These are phyloP conservation scores for Rhizophagus clarus DNA, from an alignment of 192 early-diverging fungal species.

Conservation along the genomic window DNA sequence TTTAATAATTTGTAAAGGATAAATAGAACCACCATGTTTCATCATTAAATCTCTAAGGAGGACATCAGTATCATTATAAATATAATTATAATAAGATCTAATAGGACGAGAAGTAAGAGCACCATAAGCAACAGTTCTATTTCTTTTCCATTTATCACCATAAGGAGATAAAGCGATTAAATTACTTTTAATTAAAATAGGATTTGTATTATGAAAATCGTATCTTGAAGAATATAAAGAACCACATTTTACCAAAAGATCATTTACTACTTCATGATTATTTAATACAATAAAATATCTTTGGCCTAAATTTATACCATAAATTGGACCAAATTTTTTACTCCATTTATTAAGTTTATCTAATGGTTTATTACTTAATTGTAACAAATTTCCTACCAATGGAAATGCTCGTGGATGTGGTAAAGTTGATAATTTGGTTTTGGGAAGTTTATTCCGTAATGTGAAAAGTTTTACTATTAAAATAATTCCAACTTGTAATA, in stretches of 20 bases:
- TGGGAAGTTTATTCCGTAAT: too few species aligned
- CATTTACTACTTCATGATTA: conserved; percentile 3
- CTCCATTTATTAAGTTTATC: background rate
- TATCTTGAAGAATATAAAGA: background rate
- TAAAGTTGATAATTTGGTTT: background rate
- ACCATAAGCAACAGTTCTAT: background rate
- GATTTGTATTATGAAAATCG: background rate
- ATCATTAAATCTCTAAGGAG: background rate
- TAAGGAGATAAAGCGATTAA: background rate
- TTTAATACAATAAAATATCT: background rate
- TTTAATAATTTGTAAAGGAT: background rate
- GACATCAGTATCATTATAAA: background rate
- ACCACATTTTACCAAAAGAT: background rate
- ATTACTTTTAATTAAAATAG: background rate
- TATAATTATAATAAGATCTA: background rate
- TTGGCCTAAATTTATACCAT: background rate
- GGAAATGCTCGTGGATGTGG: background rate
- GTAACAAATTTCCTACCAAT: background rate
- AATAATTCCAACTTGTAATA: too few species aligned
- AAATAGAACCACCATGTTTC: background rate
- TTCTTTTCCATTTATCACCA: conserved; percentile 11
- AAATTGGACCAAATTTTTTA: background rate
- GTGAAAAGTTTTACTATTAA: too few species aligned
- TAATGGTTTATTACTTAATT: background rate
- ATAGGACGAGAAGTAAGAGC: background rate